phyloP scores from a whole-genome alignment of 108 stramenopile species.

The Epithemia pelagica region DNA sequence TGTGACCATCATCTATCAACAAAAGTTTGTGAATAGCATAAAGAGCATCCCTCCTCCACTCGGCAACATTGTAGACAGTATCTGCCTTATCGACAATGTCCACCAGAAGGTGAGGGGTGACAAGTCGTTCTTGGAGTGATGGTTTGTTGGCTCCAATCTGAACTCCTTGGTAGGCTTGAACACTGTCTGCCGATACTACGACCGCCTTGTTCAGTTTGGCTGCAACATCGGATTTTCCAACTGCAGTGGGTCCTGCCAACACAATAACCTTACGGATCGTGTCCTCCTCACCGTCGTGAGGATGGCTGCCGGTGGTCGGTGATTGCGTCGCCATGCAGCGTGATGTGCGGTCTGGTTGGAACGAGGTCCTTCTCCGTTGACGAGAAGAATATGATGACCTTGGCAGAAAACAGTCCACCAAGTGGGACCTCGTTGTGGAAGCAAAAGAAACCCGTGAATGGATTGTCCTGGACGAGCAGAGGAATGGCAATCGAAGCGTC shows the following conservation, averaged over 20 bases:
- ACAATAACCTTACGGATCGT: conserved; percentile 39
- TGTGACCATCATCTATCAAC: conserved; percentile 10
- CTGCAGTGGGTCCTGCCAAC: conserved; percentile 88
- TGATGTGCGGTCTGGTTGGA: too few species aligned
- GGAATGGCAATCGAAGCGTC: too few species aligned
- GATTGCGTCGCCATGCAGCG: too few species aligned
- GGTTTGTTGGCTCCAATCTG: conserved; percentile 95
- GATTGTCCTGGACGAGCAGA: too few species aligned
- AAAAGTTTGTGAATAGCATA: conserved; percentile 45
- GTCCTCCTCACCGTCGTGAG: neutral
- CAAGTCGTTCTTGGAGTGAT: conserved; percentile 54
- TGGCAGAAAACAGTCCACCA: too few species aligned
- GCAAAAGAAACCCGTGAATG: too few species aligned
- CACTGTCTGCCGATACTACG: conserved; percentile 90
- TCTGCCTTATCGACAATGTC: conserved; percentile 64
- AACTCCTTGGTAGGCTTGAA: conserved; percentile 87
- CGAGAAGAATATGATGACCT: too few species aligned
- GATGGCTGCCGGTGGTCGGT: too few species aligned
- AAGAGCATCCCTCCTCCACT: conserved; percentile 77
- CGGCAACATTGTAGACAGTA: conserved; percentile 76
- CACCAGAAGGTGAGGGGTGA: conserved; percentile 85
- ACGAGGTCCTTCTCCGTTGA: too few species aligned
- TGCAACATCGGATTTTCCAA: conserved; percentile 88
- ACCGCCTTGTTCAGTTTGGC: conserved; percentile 33
- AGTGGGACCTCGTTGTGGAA: too few species aligned